phyloP scores from a whole-genome alignment of 352 stramenopile genomes.

The Globisporangium lucens region DNA sequence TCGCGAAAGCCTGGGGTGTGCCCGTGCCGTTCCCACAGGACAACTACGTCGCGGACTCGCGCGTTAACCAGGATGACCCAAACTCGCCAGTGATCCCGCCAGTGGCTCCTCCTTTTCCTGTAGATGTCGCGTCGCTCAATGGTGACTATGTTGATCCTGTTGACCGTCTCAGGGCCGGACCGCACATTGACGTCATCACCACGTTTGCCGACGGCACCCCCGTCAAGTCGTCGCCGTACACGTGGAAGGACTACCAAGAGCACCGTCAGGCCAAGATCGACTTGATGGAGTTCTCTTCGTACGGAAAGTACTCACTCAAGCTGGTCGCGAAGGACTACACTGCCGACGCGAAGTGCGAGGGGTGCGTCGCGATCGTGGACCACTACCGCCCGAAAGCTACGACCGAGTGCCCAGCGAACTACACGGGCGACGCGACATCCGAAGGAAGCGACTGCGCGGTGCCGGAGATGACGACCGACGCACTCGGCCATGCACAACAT shows the following conservation, averaged over 20 bases:
- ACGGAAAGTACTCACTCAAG: conserved; percentile 55
- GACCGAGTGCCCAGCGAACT: conserved; percentile 31
- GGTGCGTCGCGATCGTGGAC: conserved; percentile 57
- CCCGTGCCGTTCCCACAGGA: conserved; percentile 48
- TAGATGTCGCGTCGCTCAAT: neutral
- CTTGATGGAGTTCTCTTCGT: conserved; percentile 32
- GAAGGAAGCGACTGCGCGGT: conserved; percentile 5
- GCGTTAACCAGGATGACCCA: conserved; percentile 17
- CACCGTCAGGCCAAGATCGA: conserved; percentile 37
- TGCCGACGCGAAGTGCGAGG: conserved; percentile 32
- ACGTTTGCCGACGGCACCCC: conserved; percentile 8
- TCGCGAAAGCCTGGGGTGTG: conserved; percentile 30
- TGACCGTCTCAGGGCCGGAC: neutral
- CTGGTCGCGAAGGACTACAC: conserved; percentile 55
- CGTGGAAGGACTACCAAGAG: conserved; percentile 58
- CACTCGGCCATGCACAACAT: conserved; percentile 25
- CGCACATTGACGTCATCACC: conserved; percentile 16
- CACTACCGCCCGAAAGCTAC: conserved; percentile 41
- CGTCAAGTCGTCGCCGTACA: conserved; percentile 20
- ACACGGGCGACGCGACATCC: conserved; percentile 27
- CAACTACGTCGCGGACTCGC: conserved; percentile 49
- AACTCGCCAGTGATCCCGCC: neutral
- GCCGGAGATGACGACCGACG: conserved; percentile 29
- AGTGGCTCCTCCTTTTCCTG: neutral
- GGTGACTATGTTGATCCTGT: too few relatives aligned